Evolutionary conservation across 2,329 filamentous ascomycete species (phyloP), one percentile per base, ranked within the genome.

Genomic region (Aureobasidium sp.): DNA sequence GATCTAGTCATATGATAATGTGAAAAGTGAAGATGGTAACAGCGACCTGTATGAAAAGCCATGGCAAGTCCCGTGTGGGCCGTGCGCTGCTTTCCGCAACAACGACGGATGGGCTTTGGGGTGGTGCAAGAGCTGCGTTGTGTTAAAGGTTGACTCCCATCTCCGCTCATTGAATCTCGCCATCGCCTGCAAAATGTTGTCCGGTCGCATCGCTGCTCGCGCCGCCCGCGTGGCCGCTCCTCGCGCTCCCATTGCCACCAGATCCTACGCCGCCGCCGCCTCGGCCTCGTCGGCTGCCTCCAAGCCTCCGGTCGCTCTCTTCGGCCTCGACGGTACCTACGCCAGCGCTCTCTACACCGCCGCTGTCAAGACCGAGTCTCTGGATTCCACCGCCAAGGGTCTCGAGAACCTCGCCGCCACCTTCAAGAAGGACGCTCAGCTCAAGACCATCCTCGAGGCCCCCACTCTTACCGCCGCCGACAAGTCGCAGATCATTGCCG

Each of bases 301-400:
- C 77, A 92, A 90, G 83, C 87, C 93, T 72, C 94, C 94, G 70
- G 83, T 97, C 75, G 85, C 92, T 72, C 85, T 99, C 74, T 99
- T 91, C 80, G 94, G 94, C 71, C 82, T 99, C 75, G 94, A 97
- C 79, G 94, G 94, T 79, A 97, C 93, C 76, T 99, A 99, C 82
- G 94, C 94, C 77, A 91, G 88, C 81, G 94, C 94, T 82, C 84
- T 99, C 87, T 99, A 96, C 87, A 97, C 92, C 68, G 94, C 94
- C 67, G 91, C 93, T 71, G 86, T 87, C 76, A 99, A 97, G 85
- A 85, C 87, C 69, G 88, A 87, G 65, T 80, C 85, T 69, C 88
- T 99, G 77, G 94, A 99, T 72, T 82, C 85, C 73, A 91, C 90
- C 68, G 87, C 92, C 76, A 90, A 86, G 79, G 87, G 91, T 68